Evolutionary conservation across 129 eudicot genomes (phyloP).

Genomic region (Flaveria linearis): DNA sequence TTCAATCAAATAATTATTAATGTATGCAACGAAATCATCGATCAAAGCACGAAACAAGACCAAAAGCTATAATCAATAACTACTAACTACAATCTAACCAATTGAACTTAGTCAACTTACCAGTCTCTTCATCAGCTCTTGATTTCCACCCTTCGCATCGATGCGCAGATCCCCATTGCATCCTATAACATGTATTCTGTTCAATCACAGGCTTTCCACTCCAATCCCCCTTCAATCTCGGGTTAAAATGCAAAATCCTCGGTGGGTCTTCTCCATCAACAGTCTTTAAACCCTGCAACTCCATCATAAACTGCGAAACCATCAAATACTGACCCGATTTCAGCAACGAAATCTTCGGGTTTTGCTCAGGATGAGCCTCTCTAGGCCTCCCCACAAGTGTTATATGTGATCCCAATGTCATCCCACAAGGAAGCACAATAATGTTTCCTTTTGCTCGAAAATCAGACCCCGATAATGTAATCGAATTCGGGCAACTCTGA

Average conservation of each 20-base stretch:
- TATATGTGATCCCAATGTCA: constrained; percentile 80
- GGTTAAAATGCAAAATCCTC: constrained; percentile 80
- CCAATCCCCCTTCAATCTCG: constrained; percentile 92
- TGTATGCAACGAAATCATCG: background rate
- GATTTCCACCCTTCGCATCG: constrained; percentile 90
- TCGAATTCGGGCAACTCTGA: constrained; percentile 65
- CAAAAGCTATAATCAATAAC: constrained; percentile 5
- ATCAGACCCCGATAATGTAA: constrained; percentile 51
- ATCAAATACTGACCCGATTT: constrained; percentile 67
- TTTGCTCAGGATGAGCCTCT: constrained; percentile 56
- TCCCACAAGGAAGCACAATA: constrained; percentile 83
- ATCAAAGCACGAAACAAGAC: background rate
- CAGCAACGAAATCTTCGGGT: constrained; percentile 69
- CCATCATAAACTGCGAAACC: constrained; percentile 92
- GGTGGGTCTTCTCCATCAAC: constrained; percentile 96
- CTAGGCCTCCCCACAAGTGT: constrained; percentile 69
- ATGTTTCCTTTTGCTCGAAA: constrained; percentile 49
- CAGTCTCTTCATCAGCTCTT: constrained; percentile 79
- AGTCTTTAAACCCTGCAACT: constrained; percentile 80
- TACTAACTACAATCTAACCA: background rate
- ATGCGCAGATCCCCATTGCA: constrained; percentile 85
- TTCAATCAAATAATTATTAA: background rate
- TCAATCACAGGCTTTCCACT: constrained; percentile 88
- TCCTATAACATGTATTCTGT: constrained; percentile 80
- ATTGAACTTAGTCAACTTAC: constrained; percentile 32